Conservation (phyloP, 225 moss, liverwort and hornwort genomes). For the Bryoerythrophyllum caledonicum region DNA sequence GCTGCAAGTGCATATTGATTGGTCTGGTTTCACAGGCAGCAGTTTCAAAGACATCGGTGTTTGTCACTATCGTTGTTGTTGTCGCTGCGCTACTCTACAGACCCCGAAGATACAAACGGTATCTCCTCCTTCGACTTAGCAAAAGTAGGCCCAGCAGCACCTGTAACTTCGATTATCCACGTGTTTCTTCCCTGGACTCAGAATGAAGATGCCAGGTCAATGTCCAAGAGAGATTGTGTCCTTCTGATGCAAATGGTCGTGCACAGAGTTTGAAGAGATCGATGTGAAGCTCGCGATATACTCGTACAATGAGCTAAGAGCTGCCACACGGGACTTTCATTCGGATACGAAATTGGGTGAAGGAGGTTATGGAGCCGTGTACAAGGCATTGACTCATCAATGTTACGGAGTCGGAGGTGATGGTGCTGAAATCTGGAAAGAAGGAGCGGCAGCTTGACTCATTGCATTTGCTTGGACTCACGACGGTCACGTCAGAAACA, state of each 20-base stretch:
- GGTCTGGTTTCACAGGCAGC: no score
- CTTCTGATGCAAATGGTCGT: background rate
- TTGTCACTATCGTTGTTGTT: background rate
- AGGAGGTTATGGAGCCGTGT: slow-evolving; percentile 22
- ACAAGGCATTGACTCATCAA: no score
- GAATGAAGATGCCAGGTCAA: background rate
- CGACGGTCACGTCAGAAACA: background rate
- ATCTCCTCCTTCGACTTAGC: slow-evolving; percentile 26
- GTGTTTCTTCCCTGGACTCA: background rate
- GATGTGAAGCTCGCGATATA: slow-evolving; percentile 24
- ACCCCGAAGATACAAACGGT: slow-evolving; percentile 12
- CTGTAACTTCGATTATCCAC: background rate
- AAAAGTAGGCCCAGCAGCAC: slow-evolving; percentile 21
- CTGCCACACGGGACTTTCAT: slow-evolving; percentile 30
- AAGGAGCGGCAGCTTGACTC: background rate
- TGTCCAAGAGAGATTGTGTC: background rate
- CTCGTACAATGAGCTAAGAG: slow-evolving; percentile 23
- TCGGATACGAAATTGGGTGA: slow-evolving; percentile 29
- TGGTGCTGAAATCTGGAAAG: background rate
- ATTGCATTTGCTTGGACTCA: background rate
- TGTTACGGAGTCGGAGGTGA: slow-evolving; percentile 19
- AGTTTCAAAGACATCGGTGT: background rate
- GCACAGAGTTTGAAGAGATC: slow-evolving; percentile 23
- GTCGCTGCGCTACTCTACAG: slow-evolving; percentile 11
- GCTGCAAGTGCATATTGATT: background rate